Evolutionary conservation across 306 rosid species (phyloP).

Genomic region (Castanea crenata): DNA sequence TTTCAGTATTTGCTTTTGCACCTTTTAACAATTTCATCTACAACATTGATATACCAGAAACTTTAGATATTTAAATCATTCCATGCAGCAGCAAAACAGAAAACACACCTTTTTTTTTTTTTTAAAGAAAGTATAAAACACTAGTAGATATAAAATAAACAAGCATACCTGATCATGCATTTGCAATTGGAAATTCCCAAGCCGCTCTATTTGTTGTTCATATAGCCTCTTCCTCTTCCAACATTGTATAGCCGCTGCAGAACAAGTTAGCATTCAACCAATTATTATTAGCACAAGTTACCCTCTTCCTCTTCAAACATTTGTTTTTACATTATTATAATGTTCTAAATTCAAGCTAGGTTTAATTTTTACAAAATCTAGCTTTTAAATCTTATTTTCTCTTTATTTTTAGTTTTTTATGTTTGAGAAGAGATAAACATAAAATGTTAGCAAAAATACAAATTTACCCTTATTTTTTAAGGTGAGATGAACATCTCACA

Average conservation of each 20-base stretch:
- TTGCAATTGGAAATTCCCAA: conserved; percentile 95
- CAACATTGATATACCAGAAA: not conserved
- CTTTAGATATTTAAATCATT: not conserved
- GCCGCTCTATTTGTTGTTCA: conserved; percentile 48
- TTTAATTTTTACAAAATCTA: no score
- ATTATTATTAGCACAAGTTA: not conserved
- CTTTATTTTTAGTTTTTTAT: no score
- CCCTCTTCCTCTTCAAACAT: no score
- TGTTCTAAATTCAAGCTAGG: no score
- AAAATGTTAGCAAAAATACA: no score
- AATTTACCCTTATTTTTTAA: no score
- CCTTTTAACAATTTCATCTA: conserved; percentile 98
- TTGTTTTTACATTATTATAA: no score
- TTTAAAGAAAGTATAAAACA: not conserved
- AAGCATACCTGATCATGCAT: conserved; percentile 85
- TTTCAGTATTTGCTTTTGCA: conserved; percentile 97
- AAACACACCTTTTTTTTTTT: not conserved
- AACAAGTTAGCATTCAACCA: not conserved
- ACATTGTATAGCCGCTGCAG: no score
- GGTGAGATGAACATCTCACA: no score
- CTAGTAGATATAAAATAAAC: not conserved
- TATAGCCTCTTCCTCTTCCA: conserved; percentile 63
- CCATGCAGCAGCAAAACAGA: not conserved
- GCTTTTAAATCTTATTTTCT: no score
- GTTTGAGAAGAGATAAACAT: no score